Percentiles rank a stretch among this genome's conserved stretches.
Conservation (phyloP, 1,284 basidiomycete species). For the Apiotrichum siamense region DNA sequence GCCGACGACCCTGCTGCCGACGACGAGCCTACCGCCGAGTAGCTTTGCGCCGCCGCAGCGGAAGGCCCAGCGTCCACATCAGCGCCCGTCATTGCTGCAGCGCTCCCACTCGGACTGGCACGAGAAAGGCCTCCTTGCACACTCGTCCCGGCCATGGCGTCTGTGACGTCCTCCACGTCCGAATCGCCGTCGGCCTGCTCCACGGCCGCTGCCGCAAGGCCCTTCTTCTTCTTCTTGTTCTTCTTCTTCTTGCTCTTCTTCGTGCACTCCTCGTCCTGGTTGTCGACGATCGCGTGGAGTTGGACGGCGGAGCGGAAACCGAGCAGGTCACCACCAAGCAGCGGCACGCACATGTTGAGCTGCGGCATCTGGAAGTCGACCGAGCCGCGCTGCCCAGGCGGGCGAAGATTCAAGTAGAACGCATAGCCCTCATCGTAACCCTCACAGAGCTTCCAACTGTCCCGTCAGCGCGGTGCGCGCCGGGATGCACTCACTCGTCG, state of each 20-base stretch:
- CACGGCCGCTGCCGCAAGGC: background rate
- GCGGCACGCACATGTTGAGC: background rate
- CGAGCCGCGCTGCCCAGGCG: background rate
- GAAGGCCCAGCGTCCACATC: too few relatives aligned
- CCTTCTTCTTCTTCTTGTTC: conserved; percentile 1
- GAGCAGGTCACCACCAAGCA: background rate
- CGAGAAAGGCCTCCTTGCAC: too few relatives aligned
- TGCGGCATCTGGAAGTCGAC: background rate
- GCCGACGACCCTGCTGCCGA: background rate
- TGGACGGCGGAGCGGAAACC: background rate
- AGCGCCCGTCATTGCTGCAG: background rate
- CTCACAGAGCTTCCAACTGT: background rate
- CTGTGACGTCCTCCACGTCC: background rate
- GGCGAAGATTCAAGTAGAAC: background rate
- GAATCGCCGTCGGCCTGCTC: background rate
- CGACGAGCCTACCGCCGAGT: background rate
- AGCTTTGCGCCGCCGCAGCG: too few relatives aligned
- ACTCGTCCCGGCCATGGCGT: background rate
- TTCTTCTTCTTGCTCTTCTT: background rate
- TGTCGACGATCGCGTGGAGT: background rate
- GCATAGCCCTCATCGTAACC: background rate
- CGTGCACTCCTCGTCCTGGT: background rate
- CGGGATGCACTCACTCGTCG: background rate
- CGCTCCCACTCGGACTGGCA: background rate
- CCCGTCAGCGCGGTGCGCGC: background rate